Base-by-base conservation (phyloP, 2,329 filamentous ascomycete genomes). In the Elsinoe ampelina region DNA sequence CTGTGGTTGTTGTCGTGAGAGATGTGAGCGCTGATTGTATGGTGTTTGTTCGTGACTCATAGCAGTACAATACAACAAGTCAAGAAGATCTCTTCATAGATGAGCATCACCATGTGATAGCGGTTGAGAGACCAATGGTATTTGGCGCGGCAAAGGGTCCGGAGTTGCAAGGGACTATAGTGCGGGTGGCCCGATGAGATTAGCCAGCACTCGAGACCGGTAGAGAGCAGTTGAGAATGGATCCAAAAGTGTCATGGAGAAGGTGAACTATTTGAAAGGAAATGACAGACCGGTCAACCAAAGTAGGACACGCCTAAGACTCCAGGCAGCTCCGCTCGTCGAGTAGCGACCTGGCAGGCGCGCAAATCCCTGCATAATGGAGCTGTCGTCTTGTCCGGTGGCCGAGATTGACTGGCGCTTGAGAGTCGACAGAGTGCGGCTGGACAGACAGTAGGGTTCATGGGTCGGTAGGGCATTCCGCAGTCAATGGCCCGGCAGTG, bases 361-460 rank as follows among this genome's bases (percentile, higher is more conserved):
- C 48, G 45, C 26, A 17, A 52, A 52, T 52, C 48, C 48, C 48
- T 52, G 48, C 48, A 52, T 52, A 38, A n/a, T 52, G 48, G 48
- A 52, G 35, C 48, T 52, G 35, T 26, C 34, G 19, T 36, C 48
- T 52, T 34, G 48, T 52, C 48, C 34, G 48, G 48, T 52, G 48
- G 48, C 48, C 48, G 48, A 52, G 48, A 52, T 52, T 52, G 48
- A 52, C 48, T 52, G 48, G 48, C 48, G 48, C 48, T 52, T 52
- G 48, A 52, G 17, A 17, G 35, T 52, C 32, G 32, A 38, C 48
- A 39, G 35, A 52, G 48, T 52, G 35, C 48, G 34, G 48, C 48
- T 52, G 48, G 32, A 20, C 5, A 19, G 48, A 39, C 12, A 39
- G 32, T 52, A 52, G 48, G 32, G n/a, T 39, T 52, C n/a, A 15